Conservation (phyloP, 805 yeast species). For the Candida patagonica region DNA sequence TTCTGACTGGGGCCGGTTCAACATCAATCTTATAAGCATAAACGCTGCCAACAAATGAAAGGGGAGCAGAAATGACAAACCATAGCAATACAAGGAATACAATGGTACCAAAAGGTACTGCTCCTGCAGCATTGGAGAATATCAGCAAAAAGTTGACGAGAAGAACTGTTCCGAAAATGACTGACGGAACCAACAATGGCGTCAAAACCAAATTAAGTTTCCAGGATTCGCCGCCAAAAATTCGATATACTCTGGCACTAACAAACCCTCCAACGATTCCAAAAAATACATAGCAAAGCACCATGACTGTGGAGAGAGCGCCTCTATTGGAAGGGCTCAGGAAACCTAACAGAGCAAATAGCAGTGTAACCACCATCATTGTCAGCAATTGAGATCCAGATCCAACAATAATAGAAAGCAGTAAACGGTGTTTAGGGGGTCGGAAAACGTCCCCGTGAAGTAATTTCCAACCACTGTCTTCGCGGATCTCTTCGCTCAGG, state of each 20-base stretch:
- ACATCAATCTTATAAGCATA: constrained; percentile 56
- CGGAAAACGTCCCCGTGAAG: constrained; percentile 94
- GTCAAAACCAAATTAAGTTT: constrained; percentile 74
- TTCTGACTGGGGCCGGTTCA: constrained; percentile 67
- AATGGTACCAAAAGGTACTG: constrained; percentile 88
- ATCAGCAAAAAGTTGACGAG: constrained; percentile 76
- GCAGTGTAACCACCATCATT: constrained; percentile 64
- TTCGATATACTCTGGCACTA: constrained; percentile 78
- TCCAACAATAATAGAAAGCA: constrained; percentile 75
- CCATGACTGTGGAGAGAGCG: constrained; percentile 81
- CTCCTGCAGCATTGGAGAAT: constrained; percentile 77
- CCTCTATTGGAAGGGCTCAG: constrained; percentile 94
- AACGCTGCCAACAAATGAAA: constrained; percentile 75
- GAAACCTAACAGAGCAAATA: constrained; percentile 80
- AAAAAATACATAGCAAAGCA: constrained; percentile 69
- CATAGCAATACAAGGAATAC: constrained; percentile 71
- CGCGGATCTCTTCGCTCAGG: constrained; percentile 71
- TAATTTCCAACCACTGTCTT: constrained; percentile 95
- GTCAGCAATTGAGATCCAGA: constrained; percentile 77
- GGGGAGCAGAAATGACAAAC: constrained; percentile 78
- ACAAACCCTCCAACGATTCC: constrained; percentile 80
- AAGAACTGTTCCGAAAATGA: constrained; percentile 52
- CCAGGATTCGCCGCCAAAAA: constrained; percentile 90
- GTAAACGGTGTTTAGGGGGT: constrained; percentile 60
- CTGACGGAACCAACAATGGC: constrained; percentile 80